phyloP scores from a whole-genome alignment of 305 asterid species.

The Fraxinus ornus region DNA sequence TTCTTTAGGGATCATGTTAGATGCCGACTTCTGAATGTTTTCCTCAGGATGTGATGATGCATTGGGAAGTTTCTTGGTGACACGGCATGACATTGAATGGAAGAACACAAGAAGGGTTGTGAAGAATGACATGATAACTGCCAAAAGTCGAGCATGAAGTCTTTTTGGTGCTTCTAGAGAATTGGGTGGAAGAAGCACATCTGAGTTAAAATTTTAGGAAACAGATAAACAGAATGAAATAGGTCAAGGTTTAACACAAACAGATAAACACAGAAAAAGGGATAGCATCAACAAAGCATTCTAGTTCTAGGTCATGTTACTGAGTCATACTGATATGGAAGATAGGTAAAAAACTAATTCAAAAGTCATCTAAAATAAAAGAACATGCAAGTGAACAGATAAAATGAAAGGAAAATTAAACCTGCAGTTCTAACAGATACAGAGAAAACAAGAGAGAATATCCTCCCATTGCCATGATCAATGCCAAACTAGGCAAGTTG shows the following conservation, averaged over 20 bases:
- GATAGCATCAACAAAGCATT: background rate
- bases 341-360: background rate
- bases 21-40: constrained; percentile 35
- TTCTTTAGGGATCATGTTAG: constrained; percentile 54
- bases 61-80: constrained; percentile 57
- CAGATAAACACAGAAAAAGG: constrained; percentile 5
- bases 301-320: background rate
- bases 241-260: background rate
- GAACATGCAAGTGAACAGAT: background rate
- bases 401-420: background rate
- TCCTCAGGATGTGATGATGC: constrained; percentile 39
- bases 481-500: background rate
- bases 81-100: constrained; percentile 47
- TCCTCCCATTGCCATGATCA: background rate
- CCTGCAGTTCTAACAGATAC: background rate
- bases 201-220: constrained; percentile 34
- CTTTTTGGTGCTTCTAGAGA: constrained; percentile 64
- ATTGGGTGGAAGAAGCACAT: constrained; percentile 34
- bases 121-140: constrained; percentile 70
- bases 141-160: constrained; percentile 50
- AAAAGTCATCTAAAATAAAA: background rate
- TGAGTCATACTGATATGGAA: background rate
- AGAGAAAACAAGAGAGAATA: background rate
- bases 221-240: background rate
- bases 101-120: constrained; percentile 57